A percentile compares a stretch with the other conserved stretches of the same genome.
Conservation (phyloP, 169 alveolate species). For the Plasmodium fragile region DNA sequence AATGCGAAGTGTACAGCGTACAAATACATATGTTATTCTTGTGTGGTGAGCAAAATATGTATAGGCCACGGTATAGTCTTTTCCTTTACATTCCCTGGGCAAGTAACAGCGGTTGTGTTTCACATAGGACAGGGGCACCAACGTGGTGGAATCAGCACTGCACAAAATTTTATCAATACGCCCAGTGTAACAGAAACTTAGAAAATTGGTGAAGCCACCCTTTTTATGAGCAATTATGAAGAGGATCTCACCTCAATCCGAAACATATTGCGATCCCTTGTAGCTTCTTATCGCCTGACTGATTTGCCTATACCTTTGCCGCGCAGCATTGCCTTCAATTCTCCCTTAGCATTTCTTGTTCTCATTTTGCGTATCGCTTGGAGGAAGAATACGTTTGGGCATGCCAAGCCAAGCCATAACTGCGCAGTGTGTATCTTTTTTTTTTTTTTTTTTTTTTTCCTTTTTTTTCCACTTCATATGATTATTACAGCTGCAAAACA, state of each 20-base stretch:
- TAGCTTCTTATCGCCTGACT: not conserved
- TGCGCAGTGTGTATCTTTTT: not conserved
- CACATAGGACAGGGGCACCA: not conserved
- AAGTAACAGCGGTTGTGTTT: not conserved
- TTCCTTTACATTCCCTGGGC: not conserved
- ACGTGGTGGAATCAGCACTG: not conserved
- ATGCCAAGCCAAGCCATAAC: not conserved
- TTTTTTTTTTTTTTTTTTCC: not conserved
- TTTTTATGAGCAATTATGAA: not conserved
- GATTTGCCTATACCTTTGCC: not conserved
- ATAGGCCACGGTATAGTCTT: not conserved
- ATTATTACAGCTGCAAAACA: not conserved
- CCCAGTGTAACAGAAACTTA: not conserved
- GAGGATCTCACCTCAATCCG: not conserved
- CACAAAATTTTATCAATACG: not conserved
- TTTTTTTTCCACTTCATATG: not conserved
- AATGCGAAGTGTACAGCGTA: not conserved
- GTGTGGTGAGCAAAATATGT: not conserved
- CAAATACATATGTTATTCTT: not conserved
- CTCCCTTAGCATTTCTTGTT: not conserved
- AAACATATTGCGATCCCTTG: not conserved
- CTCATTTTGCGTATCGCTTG: not conserved
- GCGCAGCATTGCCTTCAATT: not conserved
- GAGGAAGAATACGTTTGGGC: not conserved
- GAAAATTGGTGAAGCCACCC: not conserved